Evolutionary conservation across 306 rosid genomes (phyloP).

Genomic region (Leucaena leucocephala): DNA sequence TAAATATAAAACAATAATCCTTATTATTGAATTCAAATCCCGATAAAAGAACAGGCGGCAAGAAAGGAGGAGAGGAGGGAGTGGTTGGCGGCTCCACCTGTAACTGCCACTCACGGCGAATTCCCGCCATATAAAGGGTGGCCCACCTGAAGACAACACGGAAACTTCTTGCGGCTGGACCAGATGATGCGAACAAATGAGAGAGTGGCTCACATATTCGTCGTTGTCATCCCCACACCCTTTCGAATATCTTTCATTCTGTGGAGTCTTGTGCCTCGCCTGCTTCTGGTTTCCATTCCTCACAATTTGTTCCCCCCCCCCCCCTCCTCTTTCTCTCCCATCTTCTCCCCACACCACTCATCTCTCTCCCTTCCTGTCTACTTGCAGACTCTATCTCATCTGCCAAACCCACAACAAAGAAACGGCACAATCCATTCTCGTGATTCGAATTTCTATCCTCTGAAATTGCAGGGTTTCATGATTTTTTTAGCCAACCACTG

Average conservation of each 20-base stretch:
- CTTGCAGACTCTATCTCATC: neutral
- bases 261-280: neutral
- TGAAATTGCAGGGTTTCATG: neutral
- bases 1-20: too few species aligned
- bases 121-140: conserved; percentile 35
- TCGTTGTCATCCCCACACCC: neutral
- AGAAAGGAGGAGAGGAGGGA: neutral
- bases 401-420: neutral
- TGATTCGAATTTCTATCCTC: neutral
- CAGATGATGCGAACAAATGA: neutral
- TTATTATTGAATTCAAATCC: too few species aligned
- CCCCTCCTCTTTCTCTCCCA: neutral
- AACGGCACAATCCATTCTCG: neutral
- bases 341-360: neutral
- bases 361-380: neutral
- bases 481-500: neutral
- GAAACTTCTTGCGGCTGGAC: conserved; percentile 7
- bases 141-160: conserved; percentile 31
- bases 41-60: too few species aligned
- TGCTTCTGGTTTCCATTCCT: neutral
- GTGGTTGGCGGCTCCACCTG: neutral
- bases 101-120: neutral
- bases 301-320: neutral
- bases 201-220: neutral
- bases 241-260: neutral